phyloP scores from a whole-genome alignment of 768 basidiomycete species.

The Hemileccinum impolitum region DNA sequence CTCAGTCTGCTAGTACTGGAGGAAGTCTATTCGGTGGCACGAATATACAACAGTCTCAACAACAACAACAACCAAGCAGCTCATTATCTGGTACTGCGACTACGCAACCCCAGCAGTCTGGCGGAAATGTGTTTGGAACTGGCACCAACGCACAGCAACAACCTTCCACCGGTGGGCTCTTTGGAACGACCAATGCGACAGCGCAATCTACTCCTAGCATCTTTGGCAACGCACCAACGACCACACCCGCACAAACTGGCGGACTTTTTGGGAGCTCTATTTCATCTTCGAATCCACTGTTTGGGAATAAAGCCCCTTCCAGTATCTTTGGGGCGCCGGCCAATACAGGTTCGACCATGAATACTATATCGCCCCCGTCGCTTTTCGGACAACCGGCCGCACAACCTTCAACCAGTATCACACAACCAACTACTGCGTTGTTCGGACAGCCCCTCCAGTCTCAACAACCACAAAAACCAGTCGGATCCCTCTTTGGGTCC shows the following conservation, averaged over 20 bases:
- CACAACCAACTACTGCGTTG: slow-evolving; percentile 17
- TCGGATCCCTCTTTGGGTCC: slow-evolving; percentile 32
- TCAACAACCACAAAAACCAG: slow-evolving; percentile 22
- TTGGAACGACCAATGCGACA: slow-evolving; percentile 20
- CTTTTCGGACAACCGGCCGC: slow-evolving; percentile 30
- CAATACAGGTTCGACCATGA: slow-evolving; percentile 9
- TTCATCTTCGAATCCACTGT: slow-evolving; percentile 31
- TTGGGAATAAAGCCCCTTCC: slow-evolving; percentile 34
- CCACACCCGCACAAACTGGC: slow-evolving; percentile 15
- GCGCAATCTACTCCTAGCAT: slow-evolving; percentile 19
- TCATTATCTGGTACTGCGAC: slow-evolving; percentile 22
- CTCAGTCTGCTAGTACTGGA: slow-evolving; percentile 19
- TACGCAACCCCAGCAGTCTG: slow-evolving; percentile 19
- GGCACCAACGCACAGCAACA: slow-evolving; percentile 18
- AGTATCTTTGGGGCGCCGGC: slow-evolving; percentile 29
- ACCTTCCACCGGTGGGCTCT: slow-evolving; percentile 21
- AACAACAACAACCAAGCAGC: slow-evolving; percentile 9
- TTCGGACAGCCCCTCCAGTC: slow-evolving; percentile 21
- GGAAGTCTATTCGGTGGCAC: slow-evolving; percentile 22
- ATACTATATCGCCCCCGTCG: slow-evolving; percentile 20
- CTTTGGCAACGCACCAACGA: slow-evolving; percentile 27
- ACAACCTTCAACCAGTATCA: slow-evolving; percentile 12
- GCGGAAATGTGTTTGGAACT: slow-evolving; percentile 17
- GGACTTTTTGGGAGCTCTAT: slow-evolving; percentile 28
- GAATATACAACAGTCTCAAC: slow-evolving; percentile 16